Base-by-base conservation (phyloP, 306 rosid species). In the Alnus rubra region DNA sequence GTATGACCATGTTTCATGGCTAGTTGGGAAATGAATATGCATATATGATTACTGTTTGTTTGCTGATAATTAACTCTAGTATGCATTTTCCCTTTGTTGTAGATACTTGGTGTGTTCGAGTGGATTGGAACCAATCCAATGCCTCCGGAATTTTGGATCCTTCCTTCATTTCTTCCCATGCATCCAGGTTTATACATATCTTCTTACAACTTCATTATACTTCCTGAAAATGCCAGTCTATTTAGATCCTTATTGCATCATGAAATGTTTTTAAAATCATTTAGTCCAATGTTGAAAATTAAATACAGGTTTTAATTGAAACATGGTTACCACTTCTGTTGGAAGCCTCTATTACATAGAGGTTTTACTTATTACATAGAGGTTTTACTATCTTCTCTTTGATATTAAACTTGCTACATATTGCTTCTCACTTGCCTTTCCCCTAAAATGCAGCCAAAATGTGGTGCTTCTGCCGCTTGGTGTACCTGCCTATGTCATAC, bases 401-500 rank as follows among this genome's bases (percentile, higher is more conserved):
- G 1, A 58, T 28, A 58, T 58, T n/a, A 4, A 23, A 58, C 4
- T 23, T 59, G 45, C 45, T 59, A 59, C 2, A 8, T 59, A 28
- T 23, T 23, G 33, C 16, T 59, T 59, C 28, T 28, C 13, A 23
- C 28, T 0, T 23, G 0, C 4, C 3, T 11, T 0, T 9, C 23
- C 14, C 4, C 18, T 3, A 33, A n/a, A 58, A 44, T 84, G 80
- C 87, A 92, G 98, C 91, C 10, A 93, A 94, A 83, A 90, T 93
- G 96, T 90, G 89, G 86, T 88, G 97, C 79, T 90, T 90, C 60
- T 91, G 91, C 18, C 92, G 98, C 14, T 33, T 89, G 87, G 87
- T 88, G 2, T 91, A 86, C 86, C 80, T 93, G 87, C 92, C 95
- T 6, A 91, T 93, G 95, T 93, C 97, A 0, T 93, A 91, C 79